These are phyloP conservation scores for Calonectria naviculata DNA, from an alignment of 2,329 filamentous ascomycete genomes.

Conservation along the genomic window DNA sequence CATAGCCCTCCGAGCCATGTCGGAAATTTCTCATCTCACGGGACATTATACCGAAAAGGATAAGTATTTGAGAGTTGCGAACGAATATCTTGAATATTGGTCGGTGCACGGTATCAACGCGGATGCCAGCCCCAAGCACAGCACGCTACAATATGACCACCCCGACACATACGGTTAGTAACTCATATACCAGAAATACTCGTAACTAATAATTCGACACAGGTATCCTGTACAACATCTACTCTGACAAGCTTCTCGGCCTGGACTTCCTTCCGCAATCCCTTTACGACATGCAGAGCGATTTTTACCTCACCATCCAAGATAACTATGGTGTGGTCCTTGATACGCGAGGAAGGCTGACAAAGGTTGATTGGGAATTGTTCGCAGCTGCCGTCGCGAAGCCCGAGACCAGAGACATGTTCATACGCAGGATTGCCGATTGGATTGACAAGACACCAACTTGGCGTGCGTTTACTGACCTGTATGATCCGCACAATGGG, in stretches of 20 bases:
- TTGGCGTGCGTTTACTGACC: slow-evolving; percentile 78
- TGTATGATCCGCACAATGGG: slow-evolving; percentile 79
- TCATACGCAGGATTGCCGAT: slow-evolving; percentile 74
- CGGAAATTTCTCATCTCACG: slow-evolving; percentile 72
- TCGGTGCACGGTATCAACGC: slow-evolving; percentile 75
- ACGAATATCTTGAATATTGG: slow-evolving; percentile 79
- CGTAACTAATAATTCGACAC: not conserved
- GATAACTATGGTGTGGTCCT: slow-evolving; percentile 85
- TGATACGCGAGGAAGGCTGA: slow-evolving; percentile 83
- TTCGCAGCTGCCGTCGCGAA: slow-evolving; percentile 82
- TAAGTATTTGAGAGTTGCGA: slow-evolving; percentile 71
- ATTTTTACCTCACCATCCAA: slow-evolving; percentile 79
- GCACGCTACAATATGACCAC: slow-evolving; percentile 83
- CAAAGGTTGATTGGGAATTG: slow-evolving; percentile 90
- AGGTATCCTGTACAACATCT: slow-evolving; percentile 80
- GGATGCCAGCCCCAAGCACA: slow-evolving; percentile 70
- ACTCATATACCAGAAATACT: no score
- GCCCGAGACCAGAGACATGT: slow-evolving; percentile 68
- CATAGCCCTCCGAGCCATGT: slow-evolving; percentile 85
- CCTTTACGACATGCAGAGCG: slow-evolving; percentile 82
- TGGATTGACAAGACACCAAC: slow-evolving; percentile 83
- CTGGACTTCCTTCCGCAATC: slow-evolving; percentile 80
- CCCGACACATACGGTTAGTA: slow-evolving; percentile 53
- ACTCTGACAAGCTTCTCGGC: slow-evolving; percentile 80
- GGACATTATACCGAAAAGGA: slow-evolving; percentile 67